Evolutionary conservation across 176 grass and related monocot genomes (phyloP).

Genomic region (Avena atlantica): DNA sequence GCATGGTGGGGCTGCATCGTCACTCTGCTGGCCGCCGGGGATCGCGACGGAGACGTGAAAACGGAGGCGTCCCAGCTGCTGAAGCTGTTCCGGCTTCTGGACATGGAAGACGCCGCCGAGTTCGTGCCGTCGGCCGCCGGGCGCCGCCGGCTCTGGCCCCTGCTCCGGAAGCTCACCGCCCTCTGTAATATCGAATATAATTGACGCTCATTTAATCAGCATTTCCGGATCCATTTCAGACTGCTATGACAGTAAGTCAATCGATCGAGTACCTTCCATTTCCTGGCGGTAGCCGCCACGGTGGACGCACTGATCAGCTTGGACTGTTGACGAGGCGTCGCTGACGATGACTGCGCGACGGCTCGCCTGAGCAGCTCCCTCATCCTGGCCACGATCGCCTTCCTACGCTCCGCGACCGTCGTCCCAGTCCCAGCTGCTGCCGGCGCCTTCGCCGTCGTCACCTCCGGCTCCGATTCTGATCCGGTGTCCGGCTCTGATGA

Average conservation of each 20-base stretch:
- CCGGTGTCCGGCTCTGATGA: background rate
- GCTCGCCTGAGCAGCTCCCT: conserved; percentile 44
- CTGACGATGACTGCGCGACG: background rate
- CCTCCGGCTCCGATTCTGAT: background rate
- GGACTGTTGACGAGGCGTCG: background rate
- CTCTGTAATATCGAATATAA: background rate
- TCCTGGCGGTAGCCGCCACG: conserved; percentile 23
- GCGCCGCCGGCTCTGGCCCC: background rate
- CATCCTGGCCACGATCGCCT: conserved; percentile 41
- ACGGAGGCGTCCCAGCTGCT: conserved; percentile 19
- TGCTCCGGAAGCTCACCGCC: conserved; percentile 28
- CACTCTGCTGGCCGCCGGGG: background rate
- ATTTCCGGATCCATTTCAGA: no score
- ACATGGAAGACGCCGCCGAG: background rate
- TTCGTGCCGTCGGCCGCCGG: background rate
- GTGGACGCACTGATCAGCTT: conserved; percentile 31
- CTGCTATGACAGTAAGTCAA: no score
- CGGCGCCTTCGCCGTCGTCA: background rate
- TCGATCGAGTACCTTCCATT: conserved; percentile 29
- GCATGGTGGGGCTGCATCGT: background rate
- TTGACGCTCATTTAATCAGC: no score
- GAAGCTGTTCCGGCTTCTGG: conserved; percentile 39
- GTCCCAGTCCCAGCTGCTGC: background rate
- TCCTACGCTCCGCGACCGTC: conserved; percentile 9
- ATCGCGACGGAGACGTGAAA: background rate